Evolutionary conservation across 768 basidiomycete genomes (phyloP).

Genomic region (Suillus clintonianus): DNA sequence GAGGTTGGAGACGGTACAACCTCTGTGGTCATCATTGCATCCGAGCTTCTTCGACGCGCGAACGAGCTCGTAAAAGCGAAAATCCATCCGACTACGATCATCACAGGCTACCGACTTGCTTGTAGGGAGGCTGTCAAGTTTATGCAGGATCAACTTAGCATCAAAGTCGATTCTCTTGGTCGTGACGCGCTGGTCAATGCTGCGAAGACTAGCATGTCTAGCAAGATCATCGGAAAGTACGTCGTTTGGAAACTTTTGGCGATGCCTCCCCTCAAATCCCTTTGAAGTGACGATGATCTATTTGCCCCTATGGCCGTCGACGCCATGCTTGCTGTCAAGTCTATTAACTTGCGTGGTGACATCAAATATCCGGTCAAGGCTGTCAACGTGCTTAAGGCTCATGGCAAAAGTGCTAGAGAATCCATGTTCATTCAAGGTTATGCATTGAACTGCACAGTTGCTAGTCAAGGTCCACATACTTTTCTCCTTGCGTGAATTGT

Average conservation of each 20-base stretch:
- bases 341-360: conserved; percentile 90
- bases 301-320: conserved; percentile 99
- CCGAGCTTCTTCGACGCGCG: conserved; percentile 93
- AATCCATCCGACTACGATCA: conserved; percentile 99
- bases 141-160: conserved; percentile 95
- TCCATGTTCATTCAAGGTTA: conserved; percentile 95
- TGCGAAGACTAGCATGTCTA: conserved; percentile 98
- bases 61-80: conserved; percentile 98
- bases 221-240: conserved; percentile 96
- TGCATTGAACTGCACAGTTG: conserved; percentile 97
- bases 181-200: conserved; percentile 91
- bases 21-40: conserved; percentile 96
- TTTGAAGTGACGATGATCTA: conserved; percentile 86
- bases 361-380: conserved; percentile 99
- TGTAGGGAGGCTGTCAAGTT: conserved; percentile 97
- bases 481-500: background rate
- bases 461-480: conserved; percentile 84
- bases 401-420: conserved; percentile 93
- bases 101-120: conserved; percentile 95
- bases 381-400: conserved; percentile 97
- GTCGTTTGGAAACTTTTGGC: conserved; percentile 32
- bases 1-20: conserved; percentile 99
- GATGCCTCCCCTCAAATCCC: background rate
- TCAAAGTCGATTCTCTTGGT: conserved; percentile 92
- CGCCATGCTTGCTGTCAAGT: conserved; percentile 96